Percentiles rank a stretch among this genome's conserved stretches.
Evolutionary conservation across 2,329 filamentous ascomycete species (phyloP).

Genomic region (Cucurbitaria berberidis): DNA sequence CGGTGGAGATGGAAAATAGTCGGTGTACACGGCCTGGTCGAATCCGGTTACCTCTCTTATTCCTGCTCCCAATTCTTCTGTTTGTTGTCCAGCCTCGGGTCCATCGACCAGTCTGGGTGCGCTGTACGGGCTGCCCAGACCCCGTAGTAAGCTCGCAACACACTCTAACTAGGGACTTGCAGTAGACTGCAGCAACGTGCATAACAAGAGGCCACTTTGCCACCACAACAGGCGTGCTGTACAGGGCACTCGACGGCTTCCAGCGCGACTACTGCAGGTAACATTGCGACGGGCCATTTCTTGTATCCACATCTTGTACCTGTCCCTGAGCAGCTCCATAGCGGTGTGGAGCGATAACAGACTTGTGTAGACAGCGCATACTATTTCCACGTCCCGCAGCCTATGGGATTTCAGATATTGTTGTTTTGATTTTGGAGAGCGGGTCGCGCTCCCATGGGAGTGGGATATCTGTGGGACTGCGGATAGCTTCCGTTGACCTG

Average conservation of each 20-base stretch:
- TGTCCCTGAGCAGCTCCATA: conserved; percentile 31
- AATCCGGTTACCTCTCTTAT: conserved; percentile 17
- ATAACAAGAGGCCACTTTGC: conserved; percentile 22
- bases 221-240: conserved; percentile 26
- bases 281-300: conserved; percentile 25
- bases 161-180: conserved; percentile 24
- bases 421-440: conserved; percentile 5
- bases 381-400: conserved; percentile 19
- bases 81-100: conserved; percentile 33
- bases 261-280: conserved; percentile 40
- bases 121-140: conserved; percentile 21
- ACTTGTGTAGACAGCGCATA: conserved; percentile 32
- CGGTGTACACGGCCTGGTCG: conserved; percentile 32
- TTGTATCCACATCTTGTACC: conserved; percentile 33
- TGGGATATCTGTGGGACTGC: conserved; percentile 29
- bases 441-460: conserved; percentile 15
- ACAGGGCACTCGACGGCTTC: conserved; percentile 29
- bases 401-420: conserved; percentile 25
- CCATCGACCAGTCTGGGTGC: conserved; percentile 9
- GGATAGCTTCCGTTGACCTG: conserved; percentile 22
- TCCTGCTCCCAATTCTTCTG: conserved; percentile 21
- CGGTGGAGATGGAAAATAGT: conserved; percentile 41
- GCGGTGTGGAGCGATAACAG: conserved; percentile 41
- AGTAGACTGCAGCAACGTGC: conserved; percentile 37
- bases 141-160: conserved; percentile 12